phyloP scores from a whole-genome alignment of 257 asterid genomes.

The Apocynum venetum region DNA sequence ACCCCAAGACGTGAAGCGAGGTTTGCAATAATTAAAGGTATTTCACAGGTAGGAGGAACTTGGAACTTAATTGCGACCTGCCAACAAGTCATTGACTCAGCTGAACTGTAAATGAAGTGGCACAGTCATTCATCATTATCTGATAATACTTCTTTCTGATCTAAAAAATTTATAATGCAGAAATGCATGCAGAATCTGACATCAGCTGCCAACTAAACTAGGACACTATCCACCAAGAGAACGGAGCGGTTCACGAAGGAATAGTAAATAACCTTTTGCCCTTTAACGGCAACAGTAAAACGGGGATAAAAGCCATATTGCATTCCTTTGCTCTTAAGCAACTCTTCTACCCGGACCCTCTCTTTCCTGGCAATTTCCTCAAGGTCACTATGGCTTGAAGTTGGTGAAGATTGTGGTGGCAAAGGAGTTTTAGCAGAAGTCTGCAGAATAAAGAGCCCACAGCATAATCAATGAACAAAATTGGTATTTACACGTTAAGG shows the following conservation, averaged over 20 bases:
- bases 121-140: conserved; percentile 5
- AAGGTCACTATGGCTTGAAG: conserved; percentile 39
- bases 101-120: conserved; percentile 3
- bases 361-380: conserved; percentile 72
- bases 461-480: conserved; percentile 9
- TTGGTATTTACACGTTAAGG: neutral
- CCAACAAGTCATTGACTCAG: conserved; percentile 22
- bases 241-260: conserved; percentile 1
- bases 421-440: conserved; percentile 28
- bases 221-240: conserved; percentile 8
- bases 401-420: conserved; percentile 39
- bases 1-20: conserved; percentile 85
- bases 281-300: conserved; percentile 71
- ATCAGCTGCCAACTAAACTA: conserved; percentile 14
- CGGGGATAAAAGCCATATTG: conserved; percentile 63
- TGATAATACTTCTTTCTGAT: neutral
- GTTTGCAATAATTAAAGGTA: conserved; percentile 68
- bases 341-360: conserved; percentile 54
- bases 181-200: neutral
- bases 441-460: conserved; percentile 37
- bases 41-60: conserved; percentile 83
- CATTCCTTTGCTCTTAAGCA: conserved; percentile 62
- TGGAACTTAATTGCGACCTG: conserved; percentile 83
- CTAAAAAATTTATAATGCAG: neutral
- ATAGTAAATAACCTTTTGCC: conserved; percentile 56